Conservation (phyloP, 164 flowering plant genomes). For the Magnolia kwangsiensis region DNA sequence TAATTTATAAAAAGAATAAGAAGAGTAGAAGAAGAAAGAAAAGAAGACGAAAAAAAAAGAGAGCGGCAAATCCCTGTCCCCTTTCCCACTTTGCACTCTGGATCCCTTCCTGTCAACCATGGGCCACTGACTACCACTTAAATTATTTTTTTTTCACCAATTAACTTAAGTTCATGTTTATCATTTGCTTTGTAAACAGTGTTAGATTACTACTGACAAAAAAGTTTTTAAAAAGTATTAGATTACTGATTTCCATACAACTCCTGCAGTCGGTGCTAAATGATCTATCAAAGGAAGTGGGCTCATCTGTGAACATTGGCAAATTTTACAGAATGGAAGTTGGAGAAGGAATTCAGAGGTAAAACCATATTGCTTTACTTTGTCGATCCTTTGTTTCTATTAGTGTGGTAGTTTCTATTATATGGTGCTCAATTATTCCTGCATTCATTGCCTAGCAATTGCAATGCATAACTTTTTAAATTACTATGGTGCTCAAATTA, state of each 20-base stretch:
- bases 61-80: too few species aligned
- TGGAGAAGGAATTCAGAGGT: constrained; percentile 87
- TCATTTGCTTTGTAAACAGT: not conserved
- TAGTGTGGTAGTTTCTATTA: not conserved
- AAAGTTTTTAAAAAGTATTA: not conserved
- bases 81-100: not conserved
- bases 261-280: constrained; percentile 53
- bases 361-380: constrained; percentile 5
- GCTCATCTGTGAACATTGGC: constrained; percentile 67
- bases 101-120: too few species aligned
- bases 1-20: too few species aligned
- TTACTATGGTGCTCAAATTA: not conserved
- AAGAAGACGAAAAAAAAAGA: too few species aligned
- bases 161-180: not conserved
- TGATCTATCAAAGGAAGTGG: constrained; percentile 80
- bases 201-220: not conserved
- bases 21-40: too few species aligned
- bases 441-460: too few species aligned
- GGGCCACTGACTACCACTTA: not conserved
- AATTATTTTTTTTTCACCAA: not conserved
- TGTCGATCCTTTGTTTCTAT: not conserved
- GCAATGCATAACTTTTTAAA: not conserved
- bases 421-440: not conserved
- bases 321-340: constrained; percentile 83
- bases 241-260: constrained; percentile 11